A percentile compares a stretch with the other conserved stretches of the same genome.
Conservation (phyloP, 75 land plant species). For the Chamaecyparis obtusa region DNA sequence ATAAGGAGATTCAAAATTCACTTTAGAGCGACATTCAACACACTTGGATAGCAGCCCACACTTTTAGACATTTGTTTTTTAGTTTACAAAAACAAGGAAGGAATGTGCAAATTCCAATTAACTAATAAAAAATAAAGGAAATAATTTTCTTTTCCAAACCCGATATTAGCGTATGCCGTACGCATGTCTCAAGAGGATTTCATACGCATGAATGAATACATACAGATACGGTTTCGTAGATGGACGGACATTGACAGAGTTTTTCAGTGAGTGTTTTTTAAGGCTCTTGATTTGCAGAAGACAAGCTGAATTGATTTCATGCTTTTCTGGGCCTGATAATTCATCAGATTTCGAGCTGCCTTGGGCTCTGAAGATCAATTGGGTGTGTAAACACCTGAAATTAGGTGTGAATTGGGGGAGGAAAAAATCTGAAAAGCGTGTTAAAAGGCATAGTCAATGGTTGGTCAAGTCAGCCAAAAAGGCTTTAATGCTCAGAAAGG, state of each 20-base stretch:
- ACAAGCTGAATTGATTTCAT: neutral
- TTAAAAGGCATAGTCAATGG: conserved; percentile 10
- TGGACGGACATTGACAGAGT: neutral
- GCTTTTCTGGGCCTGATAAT: neutral
- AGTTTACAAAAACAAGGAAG: neutral
- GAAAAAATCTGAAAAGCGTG: neutral
- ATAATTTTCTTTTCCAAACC: neutral
- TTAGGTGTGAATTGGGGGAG: conserved; percentile 5
- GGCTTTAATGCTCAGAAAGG: neutral
- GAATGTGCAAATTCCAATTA: conserved; percentile 2
- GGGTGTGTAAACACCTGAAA: neutral
- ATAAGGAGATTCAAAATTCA: neutral
- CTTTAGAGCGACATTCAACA: conserved; percentile 2
- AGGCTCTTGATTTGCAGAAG: neutral
- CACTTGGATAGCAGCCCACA: neutral
- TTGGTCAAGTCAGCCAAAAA: conserved; percentile 13
- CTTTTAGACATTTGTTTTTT: conserved; percentile 5
- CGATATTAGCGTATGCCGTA: neutral
- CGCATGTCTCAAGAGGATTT: neutral
- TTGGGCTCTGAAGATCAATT: neutral
- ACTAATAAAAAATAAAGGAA: neutral
- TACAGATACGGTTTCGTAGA: neutral
- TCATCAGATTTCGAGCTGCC: neutral
- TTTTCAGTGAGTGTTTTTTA: neutral
- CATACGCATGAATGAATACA: neutral